These are phyloP conservation scores for Hypericum perforatum DNA, from an alignment of 345 rosid species.

Conservation along the genomic window DNA sequence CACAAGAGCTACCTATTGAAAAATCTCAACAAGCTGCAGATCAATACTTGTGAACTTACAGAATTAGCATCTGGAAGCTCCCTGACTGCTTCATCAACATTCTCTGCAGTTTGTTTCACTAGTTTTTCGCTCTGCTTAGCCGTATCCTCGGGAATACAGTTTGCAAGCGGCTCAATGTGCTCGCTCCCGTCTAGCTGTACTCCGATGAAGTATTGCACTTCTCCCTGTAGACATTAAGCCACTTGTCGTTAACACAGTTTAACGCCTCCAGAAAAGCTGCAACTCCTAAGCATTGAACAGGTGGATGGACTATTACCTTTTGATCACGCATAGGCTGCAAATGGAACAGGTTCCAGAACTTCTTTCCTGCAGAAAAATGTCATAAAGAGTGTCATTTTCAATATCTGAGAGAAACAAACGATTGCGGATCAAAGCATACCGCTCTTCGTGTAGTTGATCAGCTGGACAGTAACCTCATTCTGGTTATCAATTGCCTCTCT, in stretches of 20 bases:
- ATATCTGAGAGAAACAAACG: too few species aligned
- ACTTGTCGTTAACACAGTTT: not conserved
- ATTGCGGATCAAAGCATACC: slow-evolving; percentile 30
- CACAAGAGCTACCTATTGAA: slow-evolving; percentile 2
- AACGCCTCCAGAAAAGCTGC: not conserved
- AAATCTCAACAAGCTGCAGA: slow-evolving; percentile 1
- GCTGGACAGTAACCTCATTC: slow-evolving; percentile 84
- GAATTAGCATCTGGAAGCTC: slow-evolving; percentile 93
- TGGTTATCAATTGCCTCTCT: slow-evolving; percentile 86
- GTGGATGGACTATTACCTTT: slow-evolving; percentile 41
- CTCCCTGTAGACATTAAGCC: slow-evolving; percentile 47
- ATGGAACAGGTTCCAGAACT: slow-evolving; percentile 97
- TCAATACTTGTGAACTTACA: slow-evolving; percentile 29
- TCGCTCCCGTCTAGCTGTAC: slow-evolving; percentile 93
- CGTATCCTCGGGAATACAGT: slow-evolving; percentile 50
- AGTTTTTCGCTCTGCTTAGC: slow-evolving; percentile 60
- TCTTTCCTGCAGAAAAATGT: slow-evolving; percentile 48
- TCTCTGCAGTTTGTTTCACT: slow-evolving; percentile 85
- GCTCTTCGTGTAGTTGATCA: slow-evolving; percentile 86
- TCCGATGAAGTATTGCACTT: slow-evolving; percentile 93
- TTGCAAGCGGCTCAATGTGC: slow-evolving; percentile 73
- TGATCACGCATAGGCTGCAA: slow-evolving; percentile 99
- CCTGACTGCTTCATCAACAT: slow-evolving; percentile 78
- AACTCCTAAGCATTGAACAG: not conserved
- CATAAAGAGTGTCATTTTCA: too few species aligned